These are phyloP conservation scores for Amauroascus niger DNA, from an alignment of 2,329 filamentous ascomycete genomes.

Conservation along the genomic window DNA sequence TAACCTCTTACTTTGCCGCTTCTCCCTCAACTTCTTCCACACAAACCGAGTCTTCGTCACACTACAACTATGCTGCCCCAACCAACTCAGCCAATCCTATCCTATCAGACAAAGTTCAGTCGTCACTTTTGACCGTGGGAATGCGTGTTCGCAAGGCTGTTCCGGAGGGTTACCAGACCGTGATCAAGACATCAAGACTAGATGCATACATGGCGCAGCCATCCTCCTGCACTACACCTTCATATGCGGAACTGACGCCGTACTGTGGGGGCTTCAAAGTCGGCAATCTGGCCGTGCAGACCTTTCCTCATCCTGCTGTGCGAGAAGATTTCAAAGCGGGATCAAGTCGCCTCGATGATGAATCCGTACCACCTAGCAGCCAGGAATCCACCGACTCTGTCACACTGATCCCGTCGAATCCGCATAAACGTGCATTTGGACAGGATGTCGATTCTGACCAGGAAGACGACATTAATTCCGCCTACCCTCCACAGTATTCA, in stretches of 20 bases:
- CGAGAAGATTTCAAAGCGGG: constrained; percentile 19
- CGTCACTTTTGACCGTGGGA: constrained; percentile 79
- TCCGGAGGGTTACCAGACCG: constrained; percentile 84
- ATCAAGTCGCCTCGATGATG: constrained; percentile 29
- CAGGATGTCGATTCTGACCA: constrained; percentile 27
- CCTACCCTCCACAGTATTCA: neutral
- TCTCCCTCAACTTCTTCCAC: constrained; percentile 12
- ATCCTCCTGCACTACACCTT: constrained; percentile 21
- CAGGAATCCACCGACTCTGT: constrained; percentile 29
- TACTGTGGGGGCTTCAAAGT: constrained; percentile 74
- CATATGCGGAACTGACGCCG: constrained; percentile 56
- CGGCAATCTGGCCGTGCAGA: constrained; percentile 56
- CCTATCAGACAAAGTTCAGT: constrained; percentile 59
- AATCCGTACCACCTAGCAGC: constrained; percentile 34
- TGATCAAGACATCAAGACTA: constrained; percentile 22
- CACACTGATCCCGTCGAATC: constrained; percentile 22
- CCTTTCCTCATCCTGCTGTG: constrained; percentile 29
- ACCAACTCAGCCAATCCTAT: constrained; percentile 39
- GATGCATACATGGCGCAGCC: constrained; percentile 18
- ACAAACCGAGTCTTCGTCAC: constrained; percentile 23
- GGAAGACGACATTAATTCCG: constrained; percentile 25
- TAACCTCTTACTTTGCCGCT: constrained; percentile 32
- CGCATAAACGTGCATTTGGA: constrained; percentile 38
- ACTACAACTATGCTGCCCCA: constrained; percentile 34
- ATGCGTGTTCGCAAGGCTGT: constrained; percentile 93